Conservation (phyloP, 1,284 basidiomycete genomes). For the Cryptococcus hybrid region DNA sequence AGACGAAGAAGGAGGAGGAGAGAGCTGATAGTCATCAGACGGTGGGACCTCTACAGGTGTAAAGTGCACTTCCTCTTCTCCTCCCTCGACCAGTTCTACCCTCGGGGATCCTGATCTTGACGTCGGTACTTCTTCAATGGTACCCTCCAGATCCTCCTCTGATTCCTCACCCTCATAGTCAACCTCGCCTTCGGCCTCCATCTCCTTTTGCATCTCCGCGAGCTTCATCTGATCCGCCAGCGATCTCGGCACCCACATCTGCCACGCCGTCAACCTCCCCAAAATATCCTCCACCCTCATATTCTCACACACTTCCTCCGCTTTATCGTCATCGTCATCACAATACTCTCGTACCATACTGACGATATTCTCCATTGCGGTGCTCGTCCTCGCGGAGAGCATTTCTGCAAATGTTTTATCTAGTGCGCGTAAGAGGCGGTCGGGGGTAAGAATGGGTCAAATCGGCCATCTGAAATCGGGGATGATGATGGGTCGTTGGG, state of each 20-base stretch:
- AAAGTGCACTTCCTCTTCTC: background rate
- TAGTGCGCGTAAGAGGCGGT: slow-evolving; percentile 3
- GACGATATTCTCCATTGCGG: slow-evolving; percentile 2
- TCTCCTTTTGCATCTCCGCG: background rate
- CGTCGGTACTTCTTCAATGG: background rate
- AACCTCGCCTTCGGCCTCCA: background rate
- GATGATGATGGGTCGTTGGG: background rate
- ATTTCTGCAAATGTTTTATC: slow-evolving; percentile 6
- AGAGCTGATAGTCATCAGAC: background rate
- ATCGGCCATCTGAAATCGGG: background rate
- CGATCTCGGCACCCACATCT: slow-evolving; percentile 7
- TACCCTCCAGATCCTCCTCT: background rate
- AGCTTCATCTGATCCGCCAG: slow-evolving; percentile 2
- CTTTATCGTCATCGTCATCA: slow-evolving; percentile 8
- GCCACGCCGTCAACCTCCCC: slow-evolving; percentile 1
- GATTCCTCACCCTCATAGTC: background rate
- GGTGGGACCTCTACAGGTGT: background rate
- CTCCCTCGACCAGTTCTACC: background rate
- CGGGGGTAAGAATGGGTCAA: slow-evolving; percentile 15
- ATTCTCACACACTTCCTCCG: slow-evolving; percentile 7
- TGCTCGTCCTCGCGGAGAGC: background rate
- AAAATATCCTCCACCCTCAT: slow-evolving; percentile 4
- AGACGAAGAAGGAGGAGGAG: background rate
- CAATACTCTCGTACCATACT: background rate
- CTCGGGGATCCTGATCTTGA: background rate